phyloP scores from a whole-genome alignment of 768 basidiomycete species.

The Guyanaporus albipodus region DNA sequence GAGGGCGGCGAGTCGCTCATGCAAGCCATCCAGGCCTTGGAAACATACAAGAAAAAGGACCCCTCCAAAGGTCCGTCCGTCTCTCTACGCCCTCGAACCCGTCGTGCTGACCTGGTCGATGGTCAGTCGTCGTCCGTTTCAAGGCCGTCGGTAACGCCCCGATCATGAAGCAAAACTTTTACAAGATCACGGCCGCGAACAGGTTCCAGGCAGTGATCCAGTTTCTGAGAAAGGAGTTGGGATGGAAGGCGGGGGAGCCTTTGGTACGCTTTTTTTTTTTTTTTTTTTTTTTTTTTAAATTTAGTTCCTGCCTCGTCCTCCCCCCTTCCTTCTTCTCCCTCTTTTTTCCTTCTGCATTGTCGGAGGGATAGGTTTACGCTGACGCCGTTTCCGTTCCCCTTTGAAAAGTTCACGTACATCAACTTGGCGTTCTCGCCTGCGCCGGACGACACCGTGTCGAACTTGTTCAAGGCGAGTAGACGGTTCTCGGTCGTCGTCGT shows the following conservation, averaged over 20 bases:
- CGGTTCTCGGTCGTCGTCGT: neutral
- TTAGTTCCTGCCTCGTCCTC: too few relatives aligned
- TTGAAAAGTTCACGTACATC: constrained; percentile 63
- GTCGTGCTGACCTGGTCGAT: too few relatives aligned
- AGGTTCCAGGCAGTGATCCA: constrained; percentile 94
- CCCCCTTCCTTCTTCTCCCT: neutral
- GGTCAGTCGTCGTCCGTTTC: constrained; percentile 96
- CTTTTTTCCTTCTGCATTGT: neutral
- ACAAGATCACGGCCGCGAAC: constrained; percentile 94
- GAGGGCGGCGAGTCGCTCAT: constrained; percentile 30
- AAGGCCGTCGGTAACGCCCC: constrained; percentile 97
- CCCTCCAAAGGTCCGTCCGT: constrained; percentile 67
- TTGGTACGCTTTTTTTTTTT: constrained; percentile 49
- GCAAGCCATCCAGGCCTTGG: constrained; percentile 68
- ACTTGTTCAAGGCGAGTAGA: constrained; percentile 56
- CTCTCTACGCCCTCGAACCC: neutral
- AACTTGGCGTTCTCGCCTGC: constrained; percentile 75
- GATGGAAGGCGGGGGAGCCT: constrained; percentile 82
- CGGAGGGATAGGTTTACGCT: neutral
- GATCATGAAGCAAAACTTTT: constrained; percentile 98
- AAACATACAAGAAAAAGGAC: constrained; percentile 86
- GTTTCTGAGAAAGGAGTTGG: constrained; percentile 85
- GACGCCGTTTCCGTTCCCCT: constrained; percentile 18
- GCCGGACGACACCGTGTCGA: constrained; percentile 70
- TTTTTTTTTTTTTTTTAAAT: neutral